Evolutionary conservation across 148 eudicot genomes (phyloP).

Genomic region (Silene conica): DNA sequence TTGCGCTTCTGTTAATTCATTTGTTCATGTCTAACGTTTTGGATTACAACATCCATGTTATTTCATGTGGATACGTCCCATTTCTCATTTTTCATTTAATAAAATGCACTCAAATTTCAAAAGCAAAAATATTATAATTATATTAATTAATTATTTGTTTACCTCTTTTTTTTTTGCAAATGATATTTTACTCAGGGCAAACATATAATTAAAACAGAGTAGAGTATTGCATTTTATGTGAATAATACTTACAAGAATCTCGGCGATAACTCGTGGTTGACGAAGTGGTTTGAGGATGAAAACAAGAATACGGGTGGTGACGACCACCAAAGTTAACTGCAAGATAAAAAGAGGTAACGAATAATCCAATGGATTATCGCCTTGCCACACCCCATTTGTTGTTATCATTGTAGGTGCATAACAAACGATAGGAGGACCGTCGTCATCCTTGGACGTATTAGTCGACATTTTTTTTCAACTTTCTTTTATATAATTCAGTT

Average conservation of each 20-base stretch:
- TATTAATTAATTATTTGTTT: no score
- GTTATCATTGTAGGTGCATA: constrained; percentile 68
- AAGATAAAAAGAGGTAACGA: constrained; percentile 67
- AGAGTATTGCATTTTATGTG: no score
- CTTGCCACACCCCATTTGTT: constrained; percentile 78
- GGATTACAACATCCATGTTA: no score
- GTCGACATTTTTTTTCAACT: constrained; percentile 14
- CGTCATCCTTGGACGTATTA: background rate
- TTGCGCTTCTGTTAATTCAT: no score
- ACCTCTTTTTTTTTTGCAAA: no score
- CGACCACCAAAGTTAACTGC: constrained; percentile 56
- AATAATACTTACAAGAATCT: constrained; percentile 54
- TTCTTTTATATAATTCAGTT: background rate
- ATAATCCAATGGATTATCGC: constrained; percentile 64
- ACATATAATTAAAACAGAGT: no score
- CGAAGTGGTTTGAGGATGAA: constrained; percentile 64
- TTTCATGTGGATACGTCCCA: background rate
- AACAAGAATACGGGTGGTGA: constrained; percentile 52
- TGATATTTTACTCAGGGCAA: no score
- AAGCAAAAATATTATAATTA: no score
- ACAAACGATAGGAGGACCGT: constrained; percentile 33
- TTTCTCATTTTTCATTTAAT: no score
- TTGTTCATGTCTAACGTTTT: no score
- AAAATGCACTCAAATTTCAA: no score
- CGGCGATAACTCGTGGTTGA: constrained; percentile 77